These are phyloP conservation scores for Fomitopsis serialis DNA, from an alignment of 768 basidiomycete genomes.

Conservation along the genomic window DNA sequence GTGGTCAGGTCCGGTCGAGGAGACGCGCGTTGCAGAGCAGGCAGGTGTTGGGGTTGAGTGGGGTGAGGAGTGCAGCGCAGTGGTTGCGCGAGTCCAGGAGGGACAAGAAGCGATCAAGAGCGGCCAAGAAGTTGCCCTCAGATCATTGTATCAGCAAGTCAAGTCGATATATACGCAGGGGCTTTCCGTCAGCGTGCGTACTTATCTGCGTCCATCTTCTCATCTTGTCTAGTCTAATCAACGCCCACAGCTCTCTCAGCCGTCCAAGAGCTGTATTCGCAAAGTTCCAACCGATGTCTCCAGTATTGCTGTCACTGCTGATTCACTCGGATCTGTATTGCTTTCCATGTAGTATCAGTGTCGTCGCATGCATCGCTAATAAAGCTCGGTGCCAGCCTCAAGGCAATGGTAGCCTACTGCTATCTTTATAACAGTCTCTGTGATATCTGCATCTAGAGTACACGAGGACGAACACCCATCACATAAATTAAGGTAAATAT, in stretches of 20 bases:
- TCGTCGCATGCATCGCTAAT: too few relatives aligned
- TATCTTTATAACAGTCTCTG: too few relatives aligned
- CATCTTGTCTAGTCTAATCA: not conserved
- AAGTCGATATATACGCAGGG: not conserved
- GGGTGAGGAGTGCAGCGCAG: not conserved
- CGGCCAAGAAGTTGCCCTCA: not conserved
- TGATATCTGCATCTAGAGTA: too few relatives aligned
- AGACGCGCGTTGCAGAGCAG: not conserved
- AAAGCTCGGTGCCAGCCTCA: too few relatives aligned
- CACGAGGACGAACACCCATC: too few relatives aligned
- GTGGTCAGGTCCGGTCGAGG: not conserved
- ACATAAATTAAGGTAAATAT: too few relatives aligned
- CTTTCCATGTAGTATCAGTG: not conserved
- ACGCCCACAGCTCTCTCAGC: not conserved
- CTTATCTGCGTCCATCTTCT: not conserved
- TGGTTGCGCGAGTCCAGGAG: not conserved
- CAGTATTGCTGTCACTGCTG: not conserved
- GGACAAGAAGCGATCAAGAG: not conserved
- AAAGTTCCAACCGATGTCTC: not conserved
- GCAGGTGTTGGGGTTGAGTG: not conserved
- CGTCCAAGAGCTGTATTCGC: not conserved
- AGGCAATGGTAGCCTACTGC: too few relatives aligned
- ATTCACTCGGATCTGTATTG: not conserved
- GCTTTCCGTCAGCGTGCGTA: not conserved
- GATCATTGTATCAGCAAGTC: not conserved